Evolutionary conservation across 1,284 basidiomycete species (phyloP), one percentile per base, ranked within the genome.

Genomic region (Ceratobasidium sp.): DNA sequence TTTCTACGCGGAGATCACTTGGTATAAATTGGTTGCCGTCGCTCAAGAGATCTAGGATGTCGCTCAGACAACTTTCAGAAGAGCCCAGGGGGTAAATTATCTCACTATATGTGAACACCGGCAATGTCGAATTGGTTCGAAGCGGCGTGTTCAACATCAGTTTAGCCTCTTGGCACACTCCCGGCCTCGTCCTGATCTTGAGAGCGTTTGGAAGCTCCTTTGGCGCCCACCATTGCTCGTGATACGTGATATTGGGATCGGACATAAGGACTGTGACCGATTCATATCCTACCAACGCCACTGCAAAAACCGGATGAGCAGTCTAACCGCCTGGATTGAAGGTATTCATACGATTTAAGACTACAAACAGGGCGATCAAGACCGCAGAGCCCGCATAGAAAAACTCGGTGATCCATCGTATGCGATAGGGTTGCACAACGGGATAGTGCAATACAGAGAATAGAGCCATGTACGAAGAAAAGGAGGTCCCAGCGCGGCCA

Each of bases 341-440:
- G 13, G 5, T 27, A 72, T n/a, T n/a, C 56, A 4, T 16, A 72
- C 69, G 14, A 46, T 72, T 72, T 4, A 72, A 31, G 0, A 51
- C 6, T 8, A 62, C 37, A 16, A 72, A 58, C 16, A 72, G 16
- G 1, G 41, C 58, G 27, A 72, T 37, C 41, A 72, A 13, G 9
- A 72, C 19, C 9, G 34, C 58, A 1, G 69, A 72, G 43, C 27
- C 69, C 14, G 34, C 46, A 27, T 72, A 72, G 46, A 72, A 72
- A 0, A 61, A 43, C 16, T 72, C 69, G 14, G 69, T 72, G n/a
- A 72, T 61, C 41, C 56, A 72, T 27, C 54, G 53, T 24, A 72
- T 48, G 13, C 54, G 37, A 27, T 72, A 72, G 14, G 58, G 56
- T 16, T 62, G 56, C 4, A 22, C 41, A 1, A 58, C 24, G 9